Conservation (phyloP, 345 rosid genomes). For the Mercurialis annua region DNA sequence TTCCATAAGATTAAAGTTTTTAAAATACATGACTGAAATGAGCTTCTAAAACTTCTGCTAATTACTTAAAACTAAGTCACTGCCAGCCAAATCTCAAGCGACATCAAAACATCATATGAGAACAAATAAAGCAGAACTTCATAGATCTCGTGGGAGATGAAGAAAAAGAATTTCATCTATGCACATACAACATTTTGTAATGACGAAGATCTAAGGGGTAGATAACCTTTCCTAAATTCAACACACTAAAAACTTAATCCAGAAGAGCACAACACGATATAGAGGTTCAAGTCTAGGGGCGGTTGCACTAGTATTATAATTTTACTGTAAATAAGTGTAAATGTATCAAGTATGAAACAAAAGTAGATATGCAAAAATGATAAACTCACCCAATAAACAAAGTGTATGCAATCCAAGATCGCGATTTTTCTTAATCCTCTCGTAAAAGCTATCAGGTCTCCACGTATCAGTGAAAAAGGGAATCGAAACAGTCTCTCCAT, state of each 20-base stretch:
- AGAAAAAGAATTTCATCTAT: not conserved
- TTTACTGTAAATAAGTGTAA: too few species aligned
- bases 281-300: too few species aligned
- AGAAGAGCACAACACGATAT: too few species aligned
- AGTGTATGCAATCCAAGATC: slow-evolving; percentile 80
- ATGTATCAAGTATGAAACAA: too few species aligned
- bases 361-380: too few species aligned
- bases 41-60: not conserved
- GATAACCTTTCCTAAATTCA: not conserved
- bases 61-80: too few species aligned
- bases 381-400: slow-evolving; percentile 65
- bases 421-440: slow-evolving; percentile 63
- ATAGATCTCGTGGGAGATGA: not conserved
- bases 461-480: slow-evolving; percentile 85
- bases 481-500: slow-evolving; percentile 86
- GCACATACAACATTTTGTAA: not conserved
- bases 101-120: too few species aligned
- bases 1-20: not conserved
- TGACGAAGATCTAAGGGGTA: not conserved
- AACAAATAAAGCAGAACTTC: not conserved
- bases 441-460: slow-evolving; percentile 94
- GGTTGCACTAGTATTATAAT: too few species aligned
- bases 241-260: too few species aligned
- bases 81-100: not conserved
- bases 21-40: not conserved